Evolutionary conservation across 331 rosid species (phyloP).

Genomic region (Ulmus americana): DNA sequence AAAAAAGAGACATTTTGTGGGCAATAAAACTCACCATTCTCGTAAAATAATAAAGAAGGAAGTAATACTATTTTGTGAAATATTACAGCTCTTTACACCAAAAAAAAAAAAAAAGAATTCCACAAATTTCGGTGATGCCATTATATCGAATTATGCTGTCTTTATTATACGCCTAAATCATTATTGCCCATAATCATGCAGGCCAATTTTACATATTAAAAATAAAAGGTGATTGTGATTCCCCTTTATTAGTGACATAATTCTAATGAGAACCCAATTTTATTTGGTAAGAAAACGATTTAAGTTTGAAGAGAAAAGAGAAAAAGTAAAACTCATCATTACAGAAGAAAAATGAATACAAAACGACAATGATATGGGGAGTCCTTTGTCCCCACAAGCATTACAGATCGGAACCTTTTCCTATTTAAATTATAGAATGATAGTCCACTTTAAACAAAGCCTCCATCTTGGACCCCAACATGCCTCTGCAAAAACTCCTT

Average conservation of each 20-base stretch:
- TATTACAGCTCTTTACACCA: no score
- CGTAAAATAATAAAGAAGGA: no score
- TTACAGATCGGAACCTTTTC: conserved; percentile 42
- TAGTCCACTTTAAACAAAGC: conserved; percentile 68
- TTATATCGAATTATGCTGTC: conserved; percentile 67
- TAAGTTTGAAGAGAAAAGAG: conserved; percentile 36
- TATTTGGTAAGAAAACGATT: conserved; percentile 29
- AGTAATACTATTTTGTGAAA: no score
- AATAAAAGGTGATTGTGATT: conserved; percentile 10
- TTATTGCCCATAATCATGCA: conserved; percentile 52
- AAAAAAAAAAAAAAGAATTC: conserved; percentile 30
- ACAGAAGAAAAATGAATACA: conserved; percentile 56
- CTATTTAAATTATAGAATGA: conserved; percentile 40
- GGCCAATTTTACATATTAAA: conserved; percentile 27
- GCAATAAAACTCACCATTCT: no score
- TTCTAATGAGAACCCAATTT: conserved; percentile 14
- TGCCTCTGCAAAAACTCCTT: conserved; percentile 33
- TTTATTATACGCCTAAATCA: conserved; percentile 38
- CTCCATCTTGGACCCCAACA: conserved; percentile 78
- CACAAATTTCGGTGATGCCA: conserved; percentile 53
- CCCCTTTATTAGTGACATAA: conserved; percentile 7
- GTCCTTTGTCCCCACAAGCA: conserved; percentile 67
- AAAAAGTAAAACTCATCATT: conserved; percentile 49
- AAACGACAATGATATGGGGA: conserved; percentile 62
- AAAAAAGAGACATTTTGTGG: no score